Evolutionary conservation across 2,329 filamentous ascomycete genomes (phyloP).

Genomic region (Diaporthe citriasiana): DNA sequence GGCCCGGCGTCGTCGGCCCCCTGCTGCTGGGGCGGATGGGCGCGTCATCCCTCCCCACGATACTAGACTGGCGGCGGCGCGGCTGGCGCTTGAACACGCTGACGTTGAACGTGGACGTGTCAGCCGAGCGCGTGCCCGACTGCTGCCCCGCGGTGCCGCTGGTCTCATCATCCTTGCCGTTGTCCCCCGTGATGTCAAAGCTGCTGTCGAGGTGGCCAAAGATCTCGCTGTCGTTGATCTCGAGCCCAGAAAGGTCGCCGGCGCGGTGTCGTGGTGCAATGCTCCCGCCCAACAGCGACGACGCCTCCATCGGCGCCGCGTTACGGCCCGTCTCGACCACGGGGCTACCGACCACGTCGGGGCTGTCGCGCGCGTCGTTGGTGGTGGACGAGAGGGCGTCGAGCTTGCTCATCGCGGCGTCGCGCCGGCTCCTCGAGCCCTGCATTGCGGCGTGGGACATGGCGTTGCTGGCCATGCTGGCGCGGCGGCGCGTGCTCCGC

Average conservation of each 20-base stretch:
- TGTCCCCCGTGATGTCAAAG: slow-evolving; percentile 53
- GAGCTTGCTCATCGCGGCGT: slow-evolving; percentile 55
- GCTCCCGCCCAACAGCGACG: slow-evolving; percentile 40
- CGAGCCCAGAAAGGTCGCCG: slow-evolving; percentile 61
- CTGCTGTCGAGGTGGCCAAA: slow-evolving; percentile 58
- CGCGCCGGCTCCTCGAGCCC: slow-evolving; percentile 49
- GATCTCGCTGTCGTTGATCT: slow-evolving; percentile 61
- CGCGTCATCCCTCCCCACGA: slow-evolving; percentile 64
- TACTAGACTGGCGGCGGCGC: slow-evolving; percentile 61
- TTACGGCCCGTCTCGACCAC: slow-evolving; percentile 56
- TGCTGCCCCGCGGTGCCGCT: slow-evolving; percentile 13
- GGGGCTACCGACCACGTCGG: slow-evolving; percentile 43
- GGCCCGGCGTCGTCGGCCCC: slow-evolving; percentile 60
- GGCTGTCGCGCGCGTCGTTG: slow-evolving; percentile 29
- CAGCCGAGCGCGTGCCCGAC: slow-evolving; percentile 52
- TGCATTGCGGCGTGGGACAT: slow-evolving; percentile 46
- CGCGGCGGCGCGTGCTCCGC: slow-evolving; percentile 34
- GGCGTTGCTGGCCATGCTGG: slow-evolving; percentile 27
- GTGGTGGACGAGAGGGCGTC: slow-evolving; percentile 52
- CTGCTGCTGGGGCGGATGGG: slow-evolving; percentile 68
- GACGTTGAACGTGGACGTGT: slow-evolving; percentile 62
- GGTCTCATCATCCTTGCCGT: neutral
- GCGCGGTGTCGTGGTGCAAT: slow-evolving; percentile 41
- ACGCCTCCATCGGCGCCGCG: slow-evolving; percentile 48
- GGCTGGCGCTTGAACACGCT: slow-evolving; percentile 62